Conservation (phyloP, 768 basidiomycete species). For the Ramaria rubella region DNA sequence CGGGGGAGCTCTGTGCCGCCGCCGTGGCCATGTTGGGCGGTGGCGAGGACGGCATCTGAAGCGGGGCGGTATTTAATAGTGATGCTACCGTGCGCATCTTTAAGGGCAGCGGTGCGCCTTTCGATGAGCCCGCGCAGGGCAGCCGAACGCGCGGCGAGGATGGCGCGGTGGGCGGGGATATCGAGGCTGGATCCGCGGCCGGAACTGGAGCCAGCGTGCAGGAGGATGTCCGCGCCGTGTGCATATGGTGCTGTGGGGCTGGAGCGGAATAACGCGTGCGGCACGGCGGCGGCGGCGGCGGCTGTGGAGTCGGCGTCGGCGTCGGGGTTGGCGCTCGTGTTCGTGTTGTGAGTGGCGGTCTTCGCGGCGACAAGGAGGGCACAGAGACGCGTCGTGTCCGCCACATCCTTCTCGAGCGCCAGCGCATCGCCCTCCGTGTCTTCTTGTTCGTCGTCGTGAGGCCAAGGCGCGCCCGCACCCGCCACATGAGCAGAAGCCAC, state of each 20-base stretch:
- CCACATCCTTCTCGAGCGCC: neutral
- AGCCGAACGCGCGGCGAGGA: constrained; percentile 57
- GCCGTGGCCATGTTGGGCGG: neutral
- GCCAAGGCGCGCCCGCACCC: neutral
- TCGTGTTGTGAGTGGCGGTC: neutral
- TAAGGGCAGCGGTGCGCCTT: neutral
- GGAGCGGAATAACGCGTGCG: neutral
- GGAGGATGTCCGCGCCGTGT: constrained; percentile 58
- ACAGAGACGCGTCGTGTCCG: neutral
- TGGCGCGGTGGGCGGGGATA: constrained; percentile 51
- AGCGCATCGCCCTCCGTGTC: neutral
- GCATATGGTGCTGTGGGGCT: constrained; percentile 16
- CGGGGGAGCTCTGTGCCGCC: constrained; percentile 14
- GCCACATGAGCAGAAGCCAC: neutral
- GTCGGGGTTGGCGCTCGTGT: neutral
- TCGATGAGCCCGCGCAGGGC: constrained; percentile 42
- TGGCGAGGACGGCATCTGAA: constrained; percentile 20
- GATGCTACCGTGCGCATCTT: neutral
- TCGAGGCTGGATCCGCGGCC: no score
- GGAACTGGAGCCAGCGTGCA: constrained; percentile 42
- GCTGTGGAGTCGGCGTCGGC: neutral
- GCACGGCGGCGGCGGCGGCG: neutral
- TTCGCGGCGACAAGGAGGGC: neutral
- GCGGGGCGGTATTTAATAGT: constrained; percentile 5
- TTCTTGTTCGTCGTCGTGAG: no score